These are phyloP conservation scores for Nakazawaea laoshanensis DNA, from an alignment of 805 yeast species.

Conservation along the genomic window DNA sequence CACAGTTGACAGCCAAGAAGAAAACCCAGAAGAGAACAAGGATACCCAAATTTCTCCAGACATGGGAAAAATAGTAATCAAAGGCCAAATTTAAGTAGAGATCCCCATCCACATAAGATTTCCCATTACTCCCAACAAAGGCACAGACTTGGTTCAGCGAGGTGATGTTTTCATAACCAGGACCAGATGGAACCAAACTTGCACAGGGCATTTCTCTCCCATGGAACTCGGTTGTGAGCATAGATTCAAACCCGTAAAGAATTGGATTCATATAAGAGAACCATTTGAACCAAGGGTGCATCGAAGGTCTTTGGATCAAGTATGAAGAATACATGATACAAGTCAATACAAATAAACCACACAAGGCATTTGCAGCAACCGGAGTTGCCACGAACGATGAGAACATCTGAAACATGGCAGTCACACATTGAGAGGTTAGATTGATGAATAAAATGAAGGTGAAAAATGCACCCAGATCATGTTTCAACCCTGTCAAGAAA, in stretches of 20 bases:
- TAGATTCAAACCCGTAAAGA: slow-evolving; percentile 40
- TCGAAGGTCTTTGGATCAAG: slow-evolving; percentile 47
- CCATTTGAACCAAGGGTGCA: slow-evolving; percentile 62
- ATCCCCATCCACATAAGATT: slow-evolving; percentile 45
- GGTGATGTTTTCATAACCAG: slow-evolving; percentile 37
- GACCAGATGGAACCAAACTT: slow-evolving; percentile 44
- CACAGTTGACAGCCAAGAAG: slow-evolving; percentile 18
- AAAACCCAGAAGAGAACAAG: slow-evolving; percentile 35
- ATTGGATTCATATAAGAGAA: slow-evolving; percentile 41
- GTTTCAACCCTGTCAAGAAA: slow-evolving; percentile 43
- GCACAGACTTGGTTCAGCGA: slow-evolving; percentile 39
- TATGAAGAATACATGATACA: slow-evolving; percentile 53
- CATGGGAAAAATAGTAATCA: slow-evolving; percentile 28
- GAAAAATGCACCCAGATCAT: slow-evolving; percentile 49
- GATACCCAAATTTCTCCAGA: slow-evolving; percentile 40
- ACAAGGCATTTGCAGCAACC: slow-evolving; percentile 48
- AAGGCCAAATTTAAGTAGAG: slow-evolving; percentile 24
- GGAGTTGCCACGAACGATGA: slow-evolving; percentile 41
- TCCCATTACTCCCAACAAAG: slow-evolving; percentile 45
- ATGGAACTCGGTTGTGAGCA: slow-evolving; percentile 50
- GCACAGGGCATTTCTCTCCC: slow-evolving; percentile 43
- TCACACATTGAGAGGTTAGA: slow-evolving; percentile 35
- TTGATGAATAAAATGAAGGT: slow-evolving; percentile 35
- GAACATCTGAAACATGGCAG: slow-evolving; percentile 42
- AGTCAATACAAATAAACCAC: slow-evolving; percentile 44